Evolutionary conservation across 78 protist genomes (phyloP), one percentile per base, ranked within the genome.

Genomic region (slime mould (Dictyostelium discoideum)): DNA sequence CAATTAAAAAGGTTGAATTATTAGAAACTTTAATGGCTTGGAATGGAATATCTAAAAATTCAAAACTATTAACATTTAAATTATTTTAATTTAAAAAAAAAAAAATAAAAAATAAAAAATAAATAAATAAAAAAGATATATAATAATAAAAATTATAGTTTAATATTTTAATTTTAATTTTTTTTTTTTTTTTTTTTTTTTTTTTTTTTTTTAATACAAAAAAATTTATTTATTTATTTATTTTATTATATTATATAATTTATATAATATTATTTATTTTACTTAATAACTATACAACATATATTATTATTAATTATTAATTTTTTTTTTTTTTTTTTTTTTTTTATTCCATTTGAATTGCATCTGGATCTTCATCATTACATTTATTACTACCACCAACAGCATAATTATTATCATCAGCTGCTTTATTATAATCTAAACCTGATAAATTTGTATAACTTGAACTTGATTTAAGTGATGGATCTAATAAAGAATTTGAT

Each of bases 11-110:
- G 3, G 76, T 78, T 16, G 93, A 88, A 46, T 24, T 88, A 65
- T 63, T 88, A 18, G 74, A 67, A 4, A 88, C 93, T 2, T 67
- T 77, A 24, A 14, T 32, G 18, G 93, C 63, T 5, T 87, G 83
- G 85, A 32, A 26, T 32, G 76, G 84, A 3, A 22, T 54, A 16
- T 2, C 6, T 22, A 63, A 69, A 2, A 20, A 60, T 29, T n/a
- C 82, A 16, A 85, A 26, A 26, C 0, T 80, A 42, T 46, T 80
- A 80, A 13, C 54, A 6, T 48, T 54, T 42, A 80, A 39, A 80
- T 80, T 26, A 46, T 42, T 48, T 80, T 80, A 32, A 32, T 32
- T 32, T 1, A 32, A 32, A 32, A 32, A 32, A 32, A 80, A 80
- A 80, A 13, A 42, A 80, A 80, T 1, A 13, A 42, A 80, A 8